Base-by-base conservation (phyloP, 805 yeast genomes). In the Maudiozyma turicensis region DNA sequence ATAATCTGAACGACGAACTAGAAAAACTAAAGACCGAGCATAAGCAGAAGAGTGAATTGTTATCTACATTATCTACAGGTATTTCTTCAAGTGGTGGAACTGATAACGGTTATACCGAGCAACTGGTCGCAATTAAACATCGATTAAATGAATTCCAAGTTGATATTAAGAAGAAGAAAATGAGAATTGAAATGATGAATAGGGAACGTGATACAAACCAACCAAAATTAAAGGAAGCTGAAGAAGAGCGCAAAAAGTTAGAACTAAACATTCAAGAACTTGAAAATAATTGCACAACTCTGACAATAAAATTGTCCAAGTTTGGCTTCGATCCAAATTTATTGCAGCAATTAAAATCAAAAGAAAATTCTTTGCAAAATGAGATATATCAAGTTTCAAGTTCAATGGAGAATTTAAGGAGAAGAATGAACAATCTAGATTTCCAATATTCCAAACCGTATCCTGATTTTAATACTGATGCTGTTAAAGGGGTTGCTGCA, bases 401-500 rank as follows among this genome's bases (percentile, higher is more conserved):
- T 40, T 76, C 81, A 28, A 67, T 78, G 13, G 84, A 83, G 52
- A 67, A 67, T 34, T 59, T 85, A 59, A 78, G 75, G 57, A 72
- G 95, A 47, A 77, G 72, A 50, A 78, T 84, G 26, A 81, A 91
- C 0, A 82, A 82, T 57, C 67, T 88, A 47, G 95, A 87, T 42
- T 90, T 90, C 61, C 72, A 76, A 37, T 90, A 86, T 65, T 65
- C 81, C 8, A 73, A 67, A 41, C 95, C 96, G 0, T 61, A 71
- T 32, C 70, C 82, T 1, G 66, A 77, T 45, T 86, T 90, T 59
- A 68, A 84, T 57, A 66, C 78, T 3, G 54, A 64, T 1, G 72
- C 83, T 0, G 95, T 93, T 3, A 83, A 81, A 59, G 99, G 99
- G 43, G 78, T 89, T 14, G 95, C 91, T 11, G 96, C 95, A 2